Evolutionary conservation across 768 basidiomycete genomes (phyloP).

Genomic region (Trametes coccinea): DNA sequence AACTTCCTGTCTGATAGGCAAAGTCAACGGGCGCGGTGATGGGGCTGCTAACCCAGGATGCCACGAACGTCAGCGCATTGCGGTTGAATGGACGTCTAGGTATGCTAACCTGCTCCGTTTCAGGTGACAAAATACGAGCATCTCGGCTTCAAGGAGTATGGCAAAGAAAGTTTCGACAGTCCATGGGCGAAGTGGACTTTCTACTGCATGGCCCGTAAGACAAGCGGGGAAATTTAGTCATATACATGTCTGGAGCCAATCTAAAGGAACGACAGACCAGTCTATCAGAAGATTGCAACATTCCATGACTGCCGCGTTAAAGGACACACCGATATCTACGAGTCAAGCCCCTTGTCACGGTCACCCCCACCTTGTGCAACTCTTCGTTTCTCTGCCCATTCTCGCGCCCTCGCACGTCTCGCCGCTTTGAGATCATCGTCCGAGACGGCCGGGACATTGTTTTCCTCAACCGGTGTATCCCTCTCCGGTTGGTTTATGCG

Average conservation of each 20-base stretch:
- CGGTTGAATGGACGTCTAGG: background rate
- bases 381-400: slow-evolving; percentile 58
- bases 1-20: background rate
- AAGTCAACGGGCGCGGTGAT: background rate
- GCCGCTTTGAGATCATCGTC: slow-evolving; percentile 44
- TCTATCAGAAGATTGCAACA: no score
- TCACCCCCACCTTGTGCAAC: slow-evolving; percentile 17
- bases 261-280: background rate
- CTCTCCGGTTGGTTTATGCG: background rate
- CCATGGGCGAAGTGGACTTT: background rate
- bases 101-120: background rate
- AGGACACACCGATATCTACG: no score
- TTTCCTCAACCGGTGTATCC: background rate
- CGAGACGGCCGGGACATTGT: background rate
- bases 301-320: no score
- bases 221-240: background rate
- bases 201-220: background rate
- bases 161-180: background rate
- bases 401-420: slow-evolving; percentile 54
- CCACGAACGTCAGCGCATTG: background rate
- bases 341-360: background rate
- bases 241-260: background rate
- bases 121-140: background rate
- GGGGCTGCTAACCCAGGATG: slow-evolving; percentile 11
- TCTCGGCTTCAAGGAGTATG: background rate